Conservation (phyloP, 2,329 filamentous ascomycete species). For the Ilyonectria sp. region DNA sequence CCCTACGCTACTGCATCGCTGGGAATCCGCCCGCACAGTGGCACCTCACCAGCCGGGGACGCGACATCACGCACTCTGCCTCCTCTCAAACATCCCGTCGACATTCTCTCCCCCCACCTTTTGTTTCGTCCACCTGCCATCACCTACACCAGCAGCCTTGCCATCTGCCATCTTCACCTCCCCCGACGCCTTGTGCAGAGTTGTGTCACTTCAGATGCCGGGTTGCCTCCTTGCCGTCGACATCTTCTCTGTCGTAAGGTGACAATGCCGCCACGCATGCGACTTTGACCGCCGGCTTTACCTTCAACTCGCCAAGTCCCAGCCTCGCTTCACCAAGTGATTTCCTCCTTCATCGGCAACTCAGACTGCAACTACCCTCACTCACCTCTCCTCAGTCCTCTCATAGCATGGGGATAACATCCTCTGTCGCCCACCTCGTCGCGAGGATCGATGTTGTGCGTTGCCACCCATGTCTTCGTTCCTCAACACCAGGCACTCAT, state of each 20-base stretch:
- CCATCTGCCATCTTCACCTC: background rate
- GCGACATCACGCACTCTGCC: too few relatives aligned
- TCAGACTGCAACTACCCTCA: background rate
- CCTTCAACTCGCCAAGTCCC: background rate
- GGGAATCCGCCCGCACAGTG: background rate
- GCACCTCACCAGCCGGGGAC: background rate
- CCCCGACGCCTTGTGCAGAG: background rate
- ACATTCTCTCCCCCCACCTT: background rate
- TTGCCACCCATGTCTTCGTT: background rate
- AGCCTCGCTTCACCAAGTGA: constrained; percentile 17
- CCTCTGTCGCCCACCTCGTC: constrained; percentile 31
- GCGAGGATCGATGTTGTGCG: constrained; percentile 39
- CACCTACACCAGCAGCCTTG: background rate
- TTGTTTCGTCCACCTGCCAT: background rate
- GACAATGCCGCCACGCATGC: constrained; percentile 33
- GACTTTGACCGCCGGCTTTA: background rate
- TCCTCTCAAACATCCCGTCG: background rate
- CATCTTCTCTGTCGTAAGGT: constrained; percentile 28
- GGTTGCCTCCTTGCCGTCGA: background rate
- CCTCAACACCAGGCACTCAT: background rate
- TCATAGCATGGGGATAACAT: constrained; percentile 27
- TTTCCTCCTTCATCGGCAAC: constrained; percentile 12
- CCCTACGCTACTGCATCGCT: background rate
- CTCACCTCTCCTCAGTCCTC: background rate
- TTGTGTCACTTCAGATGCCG: constrained; percentile 26